Conservation (phyloP, 805 yeast species). For the Cyberlindnera sargentensis region DNA sequence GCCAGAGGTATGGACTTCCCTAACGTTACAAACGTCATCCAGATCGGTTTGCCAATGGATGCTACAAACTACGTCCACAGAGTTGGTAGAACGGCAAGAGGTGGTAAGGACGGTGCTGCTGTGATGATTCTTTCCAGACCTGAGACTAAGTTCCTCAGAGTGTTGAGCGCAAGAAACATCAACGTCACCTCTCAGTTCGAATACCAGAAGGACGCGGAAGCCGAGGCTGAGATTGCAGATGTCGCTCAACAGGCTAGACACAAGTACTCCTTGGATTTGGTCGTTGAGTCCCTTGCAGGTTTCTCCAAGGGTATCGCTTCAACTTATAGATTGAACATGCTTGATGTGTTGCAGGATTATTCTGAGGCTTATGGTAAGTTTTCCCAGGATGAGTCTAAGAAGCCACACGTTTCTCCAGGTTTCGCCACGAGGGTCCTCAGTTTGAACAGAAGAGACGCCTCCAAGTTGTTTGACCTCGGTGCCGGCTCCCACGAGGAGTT, state of each 20-base stretch:
- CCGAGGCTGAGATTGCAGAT: constrained; percentile 25
- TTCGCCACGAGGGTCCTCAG: constrained; percentile 19
- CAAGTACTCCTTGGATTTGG: constrained; percentile 25
- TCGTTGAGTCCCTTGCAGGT: constrained; percentile 30
- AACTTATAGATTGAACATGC: constrained; percentile 27
- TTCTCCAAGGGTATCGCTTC: constrained; percentile 28
- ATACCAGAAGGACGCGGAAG: constrained; percentile 32
- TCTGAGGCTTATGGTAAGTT: constrained; percentile 24
- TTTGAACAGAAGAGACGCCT: constrained; percentile 16
- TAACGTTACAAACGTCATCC: constrained; percentile 77
- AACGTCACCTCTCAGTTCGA: constrained; percentile 37
- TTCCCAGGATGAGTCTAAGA: constrained; percentile 10
- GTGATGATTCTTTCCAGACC: constrained; percentile 46
- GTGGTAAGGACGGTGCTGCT: constrained; percentile 74
- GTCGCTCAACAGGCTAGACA: constrained; percentile 21
- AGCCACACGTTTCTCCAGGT: constrained; percentile 17
- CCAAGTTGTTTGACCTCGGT: constrained; percentile 15
- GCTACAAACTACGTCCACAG: constrained; percentile 83
- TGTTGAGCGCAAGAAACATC: constrained; percentile 49
- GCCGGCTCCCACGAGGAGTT: background rate
- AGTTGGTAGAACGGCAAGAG: constrained; percentile 95
- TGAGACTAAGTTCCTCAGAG: constrained; percentile 50
- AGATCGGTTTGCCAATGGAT: constrained; percentile 70
- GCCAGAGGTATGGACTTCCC: constrained; percentile 98
- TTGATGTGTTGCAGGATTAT: constrained; percentile 27